Percentiles rank a stretch among this genome's conserved stretches.
These are phyloP conservation scores for Saccharomycopsis sp. DNA, from an alignment of 805 yeast genomes.

Conservation along the genomic window DNA sequence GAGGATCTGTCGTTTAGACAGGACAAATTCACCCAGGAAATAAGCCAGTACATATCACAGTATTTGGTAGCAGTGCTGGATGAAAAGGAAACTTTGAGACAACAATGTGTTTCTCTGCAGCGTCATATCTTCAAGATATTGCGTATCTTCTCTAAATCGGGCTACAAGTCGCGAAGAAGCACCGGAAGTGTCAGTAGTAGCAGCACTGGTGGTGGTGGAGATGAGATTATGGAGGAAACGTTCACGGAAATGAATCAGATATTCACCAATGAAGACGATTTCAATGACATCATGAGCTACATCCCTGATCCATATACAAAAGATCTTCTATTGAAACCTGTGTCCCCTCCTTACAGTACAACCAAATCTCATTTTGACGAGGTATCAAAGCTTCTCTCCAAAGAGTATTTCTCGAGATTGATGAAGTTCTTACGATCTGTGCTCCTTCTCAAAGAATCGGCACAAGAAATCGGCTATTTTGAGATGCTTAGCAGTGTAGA, in stretches of 20 bases:
- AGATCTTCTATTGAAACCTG: constrained; percentile 4
- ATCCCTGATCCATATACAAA: constrained; percentile 14
- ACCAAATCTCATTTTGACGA: constrained; percentile 2
- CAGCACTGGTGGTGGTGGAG: not conserved
- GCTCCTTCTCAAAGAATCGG: constrained; percentile 13
- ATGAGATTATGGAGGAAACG: constrained; percentile 17
- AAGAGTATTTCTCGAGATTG: constrained; percentile 18
- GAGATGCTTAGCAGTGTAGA: not conserved
- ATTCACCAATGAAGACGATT: constrained; percentile 26
- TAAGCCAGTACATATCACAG: not conserved
- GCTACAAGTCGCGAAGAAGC: constrained; percentile 11
- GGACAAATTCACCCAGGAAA: not conserved
- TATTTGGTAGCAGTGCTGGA: not conserved
- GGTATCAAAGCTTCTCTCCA: constrained; percentile 12
- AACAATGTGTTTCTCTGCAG: constrained; percentile 11
- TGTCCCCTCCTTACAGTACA: constrained; percentile 12
- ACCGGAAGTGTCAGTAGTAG: not conserved
- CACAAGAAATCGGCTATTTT: constrained; percentile 17
- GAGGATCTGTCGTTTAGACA: constrained; percentile 6
- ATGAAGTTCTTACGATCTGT: constrained; percentile 14
- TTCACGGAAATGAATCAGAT: constrained; percentile 21
- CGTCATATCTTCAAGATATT: constrained; percentile 20
- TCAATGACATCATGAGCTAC: constrained; percentile 22
- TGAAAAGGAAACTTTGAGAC: constrained; percentile 7
- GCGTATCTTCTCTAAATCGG: constrained; percentile 13